Percentiles rank a stretch among this genome's conserved stretches.
Conservation (phyloP, 2,329 filamentous ascomycete species). For the Pseudovirgaria hyperparasitica region DNA sequence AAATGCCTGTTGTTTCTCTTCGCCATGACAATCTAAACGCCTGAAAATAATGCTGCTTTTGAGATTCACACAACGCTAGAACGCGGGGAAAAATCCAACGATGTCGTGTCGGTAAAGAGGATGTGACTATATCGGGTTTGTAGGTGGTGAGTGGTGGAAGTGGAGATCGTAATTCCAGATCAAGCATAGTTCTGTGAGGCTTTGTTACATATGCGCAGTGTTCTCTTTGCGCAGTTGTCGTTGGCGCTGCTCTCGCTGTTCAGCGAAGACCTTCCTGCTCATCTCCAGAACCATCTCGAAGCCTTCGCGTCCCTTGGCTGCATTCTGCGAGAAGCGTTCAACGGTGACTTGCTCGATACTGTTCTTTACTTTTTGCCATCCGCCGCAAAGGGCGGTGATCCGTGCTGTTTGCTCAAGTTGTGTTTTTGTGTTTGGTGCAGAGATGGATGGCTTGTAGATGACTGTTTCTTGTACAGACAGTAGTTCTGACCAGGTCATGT, state of each 20-base stretch:
- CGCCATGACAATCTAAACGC: no score
- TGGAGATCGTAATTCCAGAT: no score
- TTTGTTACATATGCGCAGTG: no score
- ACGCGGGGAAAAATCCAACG: no score
- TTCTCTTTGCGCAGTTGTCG: no score
- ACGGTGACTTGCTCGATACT: conserved; percentile 89
- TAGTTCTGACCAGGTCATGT: conserved; percentile 85
- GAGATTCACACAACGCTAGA: no score
- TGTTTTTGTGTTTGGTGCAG: conserved; percentile 45
- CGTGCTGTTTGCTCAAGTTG: conserved; percentile 80
- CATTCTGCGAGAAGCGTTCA: conserved; percentile 83
- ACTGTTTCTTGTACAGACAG: conserved; percentile 90
- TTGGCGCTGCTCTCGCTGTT: conserved; percentile 79
- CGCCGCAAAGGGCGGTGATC: conserved; percentile 87
- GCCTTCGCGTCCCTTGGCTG: conserved; percentile 76
- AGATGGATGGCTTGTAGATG: conserved; percentile 55
- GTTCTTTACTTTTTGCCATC: conserved; percentile 95
- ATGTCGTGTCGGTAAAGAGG: no score
- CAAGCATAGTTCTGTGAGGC: no score
- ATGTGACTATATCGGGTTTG: no score
- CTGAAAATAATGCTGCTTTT: no score
- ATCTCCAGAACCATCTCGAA: conserved; percentile 93
- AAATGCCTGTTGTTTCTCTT: no score
- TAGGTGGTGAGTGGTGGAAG: no score
- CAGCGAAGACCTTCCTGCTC: conserved; percentile 80